Percentiles rank a stretch among this genome's conserved stretches.
Conservation (phyloP, 352 stramenopile genomes). For the Phytophthora chlamydospora region DNA sequence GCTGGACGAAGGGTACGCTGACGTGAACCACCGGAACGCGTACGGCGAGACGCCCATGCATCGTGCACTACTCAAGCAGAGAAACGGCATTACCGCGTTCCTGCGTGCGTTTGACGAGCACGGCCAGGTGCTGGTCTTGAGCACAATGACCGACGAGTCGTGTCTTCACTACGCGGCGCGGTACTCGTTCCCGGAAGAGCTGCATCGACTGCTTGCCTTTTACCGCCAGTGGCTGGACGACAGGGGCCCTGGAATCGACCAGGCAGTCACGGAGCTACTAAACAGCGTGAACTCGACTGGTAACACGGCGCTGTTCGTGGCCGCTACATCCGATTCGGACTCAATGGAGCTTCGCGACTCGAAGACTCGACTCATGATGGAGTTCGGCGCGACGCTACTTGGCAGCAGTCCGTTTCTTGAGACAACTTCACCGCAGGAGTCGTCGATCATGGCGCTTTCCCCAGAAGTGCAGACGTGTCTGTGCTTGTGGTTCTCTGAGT, state of each 20-base stretch:
- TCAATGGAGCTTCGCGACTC: slow-evolving; percentile 5
- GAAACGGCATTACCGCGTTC: neutral
- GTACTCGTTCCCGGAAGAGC: slow-evolving; percentile 12
- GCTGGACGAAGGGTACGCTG: slow-evolving; percentile 23
- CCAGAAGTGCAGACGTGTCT: slow-evolving; percentile 11
- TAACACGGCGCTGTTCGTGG: slow-evolving; percentile 17
- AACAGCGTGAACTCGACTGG: slow-evolving; percentile 10
- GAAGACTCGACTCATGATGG: slow-evolving; percentile 22
- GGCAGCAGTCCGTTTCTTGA: neutral
- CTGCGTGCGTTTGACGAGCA: slow-evolving; percentile 18
- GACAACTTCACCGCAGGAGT: no score
- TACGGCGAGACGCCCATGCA: slow-evolving; percentile 25
- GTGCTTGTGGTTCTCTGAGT: slow-evolving; percentile 14
- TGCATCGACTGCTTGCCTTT: slow-evolving; percentile 13
- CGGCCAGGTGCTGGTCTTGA: neutral
- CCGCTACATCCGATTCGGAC: slow-evolving; percentile 2
- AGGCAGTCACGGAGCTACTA: neutral
- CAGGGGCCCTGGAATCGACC: neutral
- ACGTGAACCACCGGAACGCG: slow-evolving; percentile 4
- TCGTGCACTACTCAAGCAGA: slow-evolving; percentile 6
- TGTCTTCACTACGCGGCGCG: slow-evolving; percentile 30
- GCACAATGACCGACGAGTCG: slow-evolving; percentile 1
- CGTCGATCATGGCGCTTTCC: slow-evolving; percentile 2
- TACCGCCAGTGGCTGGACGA: neutral
- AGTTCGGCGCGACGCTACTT: slow-evolving; percentile 9